Evolutionary conservation across 1,139 yeast genomes (phyloP).

Genomic region (Lodderomyces theae): DNA sequence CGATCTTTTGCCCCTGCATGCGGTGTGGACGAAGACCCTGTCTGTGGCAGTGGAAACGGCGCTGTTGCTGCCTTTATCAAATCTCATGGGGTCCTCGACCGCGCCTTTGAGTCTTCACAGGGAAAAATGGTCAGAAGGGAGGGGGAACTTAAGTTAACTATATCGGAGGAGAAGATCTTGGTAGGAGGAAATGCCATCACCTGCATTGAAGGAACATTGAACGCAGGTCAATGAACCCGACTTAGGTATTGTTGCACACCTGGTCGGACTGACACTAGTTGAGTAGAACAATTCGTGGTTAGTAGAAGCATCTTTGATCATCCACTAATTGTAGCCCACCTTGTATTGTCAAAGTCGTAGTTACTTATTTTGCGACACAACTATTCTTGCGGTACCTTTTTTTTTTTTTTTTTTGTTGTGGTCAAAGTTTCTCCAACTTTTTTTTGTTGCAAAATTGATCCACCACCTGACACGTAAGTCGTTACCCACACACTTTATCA

Average conservation of each 20-base stretch:
- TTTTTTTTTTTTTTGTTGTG: not conserved
- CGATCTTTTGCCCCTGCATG: conserved; percentile 41
- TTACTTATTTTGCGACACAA: not conserved
- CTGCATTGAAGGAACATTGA: conserved; percentile 25
- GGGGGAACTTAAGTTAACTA: conserved; percentile 25
- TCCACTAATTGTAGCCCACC: too few relatives aligned
- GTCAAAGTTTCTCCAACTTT: not conserved
- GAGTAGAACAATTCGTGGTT: too few relatives aligned
- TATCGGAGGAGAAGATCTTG: conserved; percentile 17
- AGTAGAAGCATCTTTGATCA: too few relatives aligned
- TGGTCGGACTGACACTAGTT: too few relatives aligned
- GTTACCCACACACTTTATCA: not conserved
- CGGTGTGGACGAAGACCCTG: conserved; percentile 47
- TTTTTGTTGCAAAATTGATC: conserved; percentile 2
- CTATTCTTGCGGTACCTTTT: not conserved
- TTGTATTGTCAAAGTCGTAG: not conserved
- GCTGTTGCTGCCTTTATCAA: conserved; percentile 27
- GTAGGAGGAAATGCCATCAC: conserved; percentile 32
- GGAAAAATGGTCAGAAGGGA: conserved; percentile 34
- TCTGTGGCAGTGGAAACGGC: conserved; percentile 51
- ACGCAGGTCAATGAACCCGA: too few relatives aligned
- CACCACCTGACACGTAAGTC: conserved; percentile 2
- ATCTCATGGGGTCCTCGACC: not conserved
- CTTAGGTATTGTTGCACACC: too few relatives aligned
- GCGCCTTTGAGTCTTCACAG: conserved; percentile 19